Base-by-base conservation (phyloP, 257 asterid species). In the Penstemon barbatus region DNA sequence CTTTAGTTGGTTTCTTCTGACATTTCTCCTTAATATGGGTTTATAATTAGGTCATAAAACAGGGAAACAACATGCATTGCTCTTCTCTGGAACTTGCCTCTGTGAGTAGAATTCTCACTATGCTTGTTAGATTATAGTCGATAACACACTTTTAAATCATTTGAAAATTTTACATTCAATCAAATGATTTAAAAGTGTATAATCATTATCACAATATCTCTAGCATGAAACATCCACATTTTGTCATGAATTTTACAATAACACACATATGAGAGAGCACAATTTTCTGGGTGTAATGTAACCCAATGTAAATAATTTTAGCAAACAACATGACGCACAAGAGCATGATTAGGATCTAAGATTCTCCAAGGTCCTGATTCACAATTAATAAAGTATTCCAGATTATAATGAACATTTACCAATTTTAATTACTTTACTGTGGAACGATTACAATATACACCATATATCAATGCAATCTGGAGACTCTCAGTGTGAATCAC, bases 31-130 rank as follows among this genome's bases (percentile, higher is more conserved):
- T 66, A 52, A 57, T 66, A 45, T 60, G 63, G 63, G 13, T 68
- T 77, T 76, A 68, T 66, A 69, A 66, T 50, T 91, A 93, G 98
- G 96, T 90, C 73, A 69, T 75, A 51, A 93, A 82, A 81, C 99
- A 93, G 72, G 99, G 99, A 69, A 93, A 90, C 88, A 90, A 93
- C 82, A 79, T 80, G 51, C 99, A 90, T 77, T 93, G 97, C 80
- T 90, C 97, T 54, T 84, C 89, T 69, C 81, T 81, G 74, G 96
- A 93, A 73, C 87, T 93, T 76, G 87, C 97, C 73, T 93, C 99
- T 66, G 98, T 93, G 84, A 90, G 96, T 83, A 66, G 66, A 45
- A 53, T 71, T 59, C 71, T 66, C 42, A 62, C 46, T 52, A 48
- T 63, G 52, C 61, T 57, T 61, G 7, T 58, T 68, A 50, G 51